phyloP scores from a whole-genome alignment of 2,329 filamentous ascomycete species.

The Metarhizium sp. region DNA sequence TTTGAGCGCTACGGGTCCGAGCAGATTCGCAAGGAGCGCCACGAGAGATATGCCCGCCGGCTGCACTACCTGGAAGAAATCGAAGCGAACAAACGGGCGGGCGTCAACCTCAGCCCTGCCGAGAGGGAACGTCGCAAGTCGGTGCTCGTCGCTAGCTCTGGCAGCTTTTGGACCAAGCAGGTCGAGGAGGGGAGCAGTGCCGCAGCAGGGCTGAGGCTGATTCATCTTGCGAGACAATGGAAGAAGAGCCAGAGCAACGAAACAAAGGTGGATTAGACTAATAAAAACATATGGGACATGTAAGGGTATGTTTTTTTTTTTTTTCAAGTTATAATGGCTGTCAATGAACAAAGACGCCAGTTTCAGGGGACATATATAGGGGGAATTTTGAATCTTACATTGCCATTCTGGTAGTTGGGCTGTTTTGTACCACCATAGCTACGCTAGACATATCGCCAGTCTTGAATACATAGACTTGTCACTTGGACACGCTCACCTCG shows the following conservation, averaged over 20 bases:
- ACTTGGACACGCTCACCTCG: neutral
- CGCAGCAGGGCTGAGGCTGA: constrained; percentile 23
- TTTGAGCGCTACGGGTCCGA: constrained; percentile 30
- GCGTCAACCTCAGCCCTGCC: constrained; percentile 21
- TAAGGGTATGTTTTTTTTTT: too few species aligned
- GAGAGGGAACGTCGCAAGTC: constrained; percentile 30
- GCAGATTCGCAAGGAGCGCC: constrained; percentile 29
- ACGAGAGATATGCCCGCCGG: constrained; percentile 27
- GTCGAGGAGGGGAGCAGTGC: constrained; percentile 28
- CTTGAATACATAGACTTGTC: neutral
- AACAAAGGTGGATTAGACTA: constrained; percentile 1
- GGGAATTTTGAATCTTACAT: too few species aligned
- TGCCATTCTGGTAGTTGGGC: too few species aligned
- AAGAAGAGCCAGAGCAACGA: constrained; percentile 3
- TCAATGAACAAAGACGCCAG: too few species aligned
- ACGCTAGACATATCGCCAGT: neutral
- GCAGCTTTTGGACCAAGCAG: constrained; percentile 33
- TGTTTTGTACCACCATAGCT: neutral
- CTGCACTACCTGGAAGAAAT: constrained; percentile 29
- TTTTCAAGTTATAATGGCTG: too few species aligned
- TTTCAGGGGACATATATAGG: too few species aligned
- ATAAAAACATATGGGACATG: neutral
- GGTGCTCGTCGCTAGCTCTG: constrained; percentile 20
- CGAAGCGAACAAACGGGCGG: constrained; percentile 26
- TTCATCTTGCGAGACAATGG: constrained; percentile 19